These are phyloP conservation scores for Omphalotus guepiniiformis DNA, from an alignment of 768 basidiomycete genomes.

Conservation along the genomic window DNA sequence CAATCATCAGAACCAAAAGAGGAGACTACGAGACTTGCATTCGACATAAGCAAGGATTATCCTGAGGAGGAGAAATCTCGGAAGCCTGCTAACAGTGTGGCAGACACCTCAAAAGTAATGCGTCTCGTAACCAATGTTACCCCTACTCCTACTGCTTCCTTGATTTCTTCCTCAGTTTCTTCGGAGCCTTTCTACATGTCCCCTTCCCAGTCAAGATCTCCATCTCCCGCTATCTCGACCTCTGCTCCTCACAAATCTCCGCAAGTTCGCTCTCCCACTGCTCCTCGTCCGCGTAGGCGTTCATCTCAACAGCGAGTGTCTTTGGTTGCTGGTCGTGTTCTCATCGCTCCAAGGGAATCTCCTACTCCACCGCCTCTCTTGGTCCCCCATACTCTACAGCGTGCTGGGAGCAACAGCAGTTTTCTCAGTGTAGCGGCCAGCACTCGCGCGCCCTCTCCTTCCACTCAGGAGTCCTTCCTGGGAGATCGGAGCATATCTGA, in stretches of 20 bases:
- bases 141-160: constrained; percentile 4
- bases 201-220: constrained; percentile 30
- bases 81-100: constrained; percentile 5
- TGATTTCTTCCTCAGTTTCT: constrained; percentile 23
- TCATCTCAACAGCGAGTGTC: constrained; percentile 86
- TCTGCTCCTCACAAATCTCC: constrained; percentile 23
- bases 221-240: constrained; percentile 28
- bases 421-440: constrained; percentile 55
- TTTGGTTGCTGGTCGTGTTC: constrained; percentile 76
- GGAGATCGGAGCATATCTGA: constrained; percentile 78
- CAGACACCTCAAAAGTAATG: constrained; percentile 9
- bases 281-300: constrained; percentile 64
- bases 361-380: constrained; percentile 46
- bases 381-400: constrained; percentile 55
- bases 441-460: constrained; percentile 62
- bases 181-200: constrained; percentile 23
- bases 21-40: constrained; percentile 6
- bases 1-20: background rate
- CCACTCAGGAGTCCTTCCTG: constrained; percentile 34
- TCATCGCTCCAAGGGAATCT: constrained; percentile 72
- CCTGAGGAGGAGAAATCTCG: constrained; percentile 4
- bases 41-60: constrained; percentile 8
- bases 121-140: constrained; percentile 14
- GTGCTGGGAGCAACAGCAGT: constrained; percentile 61
- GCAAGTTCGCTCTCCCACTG: constrained; percentile 41